These are phyloP conservation scores for Parietaria judaica DNA, from an alignment of 306 rosid genomes.

Conservation along the genomic window DNA sequence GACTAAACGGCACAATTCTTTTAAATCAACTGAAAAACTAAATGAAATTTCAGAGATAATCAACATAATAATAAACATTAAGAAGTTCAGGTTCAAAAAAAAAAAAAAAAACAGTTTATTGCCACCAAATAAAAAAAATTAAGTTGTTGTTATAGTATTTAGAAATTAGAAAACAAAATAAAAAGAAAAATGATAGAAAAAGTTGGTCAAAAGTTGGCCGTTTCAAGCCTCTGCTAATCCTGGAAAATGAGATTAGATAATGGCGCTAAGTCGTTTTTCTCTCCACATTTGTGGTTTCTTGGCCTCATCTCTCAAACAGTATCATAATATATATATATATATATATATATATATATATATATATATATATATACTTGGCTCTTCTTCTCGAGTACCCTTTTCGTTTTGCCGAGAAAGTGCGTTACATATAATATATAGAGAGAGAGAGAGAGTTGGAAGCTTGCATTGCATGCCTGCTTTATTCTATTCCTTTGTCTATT, in stretches of 20 bases:
- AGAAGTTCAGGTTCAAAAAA: too few relatives aligned
- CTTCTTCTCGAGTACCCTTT: conserved; percentile 35
- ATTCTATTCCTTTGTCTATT: conserved; percentile 3
- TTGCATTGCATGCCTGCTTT: conserved; percentile 18
- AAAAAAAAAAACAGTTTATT: too few relatives aligned
- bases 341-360: too few relatives aligned
- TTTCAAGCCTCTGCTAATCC: conserved; percentile 3
- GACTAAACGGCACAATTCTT: too few relatives aligned
- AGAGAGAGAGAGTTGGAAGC: neutral
- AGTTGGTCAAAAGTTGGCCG: conserved; percentile 5
- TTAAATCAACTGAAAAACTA: too few relatives aligned
- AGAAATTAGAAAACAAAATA: neutral
- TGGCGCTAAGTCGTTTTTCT: neutral
- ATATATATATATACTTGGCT: conserved; percentile 17
- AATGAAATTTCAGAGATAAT: too few relatives aligned
- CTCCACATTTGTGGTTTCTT: neutral
- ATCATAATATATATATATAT: too few relatives aligned
- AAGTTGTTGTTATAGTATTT: too few relatives aligned
- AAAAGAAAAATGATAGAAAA: neutral
- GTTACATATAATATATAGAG: neutral
- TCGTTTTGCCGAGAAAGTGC: conserved; percentile 25
- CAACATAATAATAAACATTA: too few relatives aligned
- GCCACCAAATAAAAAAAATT: too few relatives aligned
- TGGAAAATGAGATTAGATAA: conserved; percentile 1
- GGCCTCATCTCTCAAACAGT: neutral